Evolutionary conservation across 202 grass and related monocot species (phyloP), one percentile per base, ranked within the genome.

Genomic region (Elaeis oleifera): DNA sequence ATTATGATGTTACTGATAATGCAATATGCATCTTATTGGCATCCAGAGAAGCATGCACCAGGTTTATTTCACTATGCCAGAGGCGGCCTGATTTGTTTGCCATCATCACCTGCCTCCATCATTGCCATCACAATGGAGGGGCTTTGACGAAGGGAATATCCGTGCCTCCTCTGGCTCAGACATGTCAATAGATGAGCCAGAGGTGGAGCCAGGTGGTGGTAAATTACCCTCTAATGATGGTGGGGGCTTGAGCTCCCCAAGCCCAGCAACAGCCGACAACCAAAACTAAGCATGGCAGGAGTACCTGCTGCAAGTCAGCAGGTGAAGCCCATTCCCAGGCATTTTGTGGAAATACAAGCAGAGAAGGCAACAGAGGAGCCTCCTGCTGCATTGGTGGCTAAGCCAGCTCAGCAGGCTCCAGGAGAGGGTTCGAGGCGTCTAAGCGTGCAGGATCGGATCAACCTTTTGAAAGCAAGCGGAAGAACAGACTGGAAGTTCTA

Each of bases 371-470:
- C 61, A 16, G 84, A 82, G 71, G 71, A 70, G 64, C 61, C 22
- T 58, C 19, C 74, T 73, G 58, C 81, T 57, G 36, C 64, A 56
- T 63, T 73, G 49, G 29, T 73, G 5, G 50, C 27, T 48, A 18
- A 26, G 18, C 18, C 69, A 32, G 44, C 18, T 53, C 58, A 55
- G 17, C 59, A 54, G 21, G 18, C 28, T 73, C n/a, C 28, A 70
- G 56, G 54, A 61, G 77, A 29, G 49, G 25, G 62, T 73, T 85
- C 78, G n/a, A 94, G 94, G 70, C 74, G 82, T 8, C 62, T 99
- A 36, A 99, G 94, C 76, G 94, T 99, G 72, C 83, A 99, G 78
- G 94, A 99, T 57, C 81, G 94, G 58, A 99, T 99, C 79, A 99
- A 36, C 70, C 78, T 99, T 99, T 99, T 82, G 94, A 99, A 69